Base-by-base conservation (phyloP, 2,329 filamentous ascomycete genomes). In the Colletotrichum sp. region DNA sequence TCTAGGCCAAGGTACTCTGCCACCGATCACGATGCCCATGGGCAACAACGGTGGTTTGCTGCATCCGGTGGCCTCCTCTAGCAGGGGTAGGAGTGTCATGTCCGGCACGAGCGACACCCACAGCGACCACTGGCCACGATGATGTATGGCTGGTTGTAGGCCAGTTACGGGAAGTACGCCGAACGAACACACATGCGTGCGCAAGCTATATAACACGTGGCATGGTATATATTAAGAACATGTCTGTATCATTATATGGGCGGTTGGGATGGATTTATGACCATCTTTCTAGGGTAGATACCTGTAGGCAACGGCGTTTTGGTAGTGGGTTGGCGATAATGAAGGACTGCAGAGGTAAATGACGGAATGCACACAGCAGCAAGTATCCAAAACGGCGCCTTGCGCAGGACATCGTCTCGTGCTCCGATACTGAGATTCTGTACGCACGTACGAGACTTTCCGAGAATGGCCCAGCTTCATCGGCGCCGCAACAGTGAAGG, bases 121-220 rank as follows among this genome's bases (percentile, higher is more conserved):
- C 24, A n/a, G 43, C 58, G 70, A 73, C 28, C 48, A 24, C 58
- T 75, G 73, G 73, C 70, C 65, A 26, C 73, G 73, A 9, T 72
- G n/a, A 75, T 57, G 38, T n/a, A 48, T 48, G 38, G 38, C 38
- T n/a, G 38, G 38, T 18, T 48, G 9, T 48, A 43, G 38, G 38
- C 18, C 38, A 48, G 38, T n/a, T 48, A n/a, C 38, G 18, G 18
- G 38, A n/a, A n/a, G 18, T 48, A 48, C 18, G 38, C n/a, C 38
- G 18, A 48, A 48, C 9, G 18, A n/a, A 48, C 38, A n/a, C 38
- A n/a, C 18, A 48, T 48, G 38, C 18, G 9, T 48, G 38, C 38
- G 38, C 38, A n/a, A 48, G 18, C 38, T 48, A 48, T n/a, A 48
- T 48, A 48, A 12, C 18, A 48, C 38, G 38, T 48, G 38, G 38